Evolutionary conservation across 768 basidiomycete species (phyloP).

Genomic region (Grammothele lineata): DNA sequence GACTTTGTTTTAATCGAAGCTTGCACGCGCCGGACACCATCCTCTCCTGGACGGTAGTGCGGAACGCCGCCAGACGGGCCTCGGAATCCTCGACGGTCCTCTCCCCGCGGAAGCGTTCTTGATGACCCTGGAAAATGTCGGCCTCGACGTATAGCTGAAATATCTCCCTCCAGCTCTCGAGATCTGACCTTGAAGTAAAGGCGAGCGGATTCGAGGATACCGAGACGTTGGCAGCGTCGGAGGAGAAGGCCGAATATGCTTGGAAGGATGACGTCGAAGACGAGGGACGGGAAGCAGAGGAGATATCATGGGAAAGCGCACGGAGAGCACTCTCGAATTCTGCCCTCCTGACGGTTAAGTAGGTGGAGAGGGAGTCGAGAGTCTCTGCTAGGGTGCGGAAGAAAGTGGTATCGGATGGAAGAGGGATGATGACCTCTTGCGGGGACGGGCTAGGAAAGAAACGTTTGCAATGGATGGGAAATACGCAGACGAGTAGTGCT

Average conservation of each 20-base stretch:
- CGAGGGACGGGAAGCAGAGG: slow-evolving; percentile 28
- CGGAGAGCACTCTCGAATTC: slow-evolving; percentile 46
- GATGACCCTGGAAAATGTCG: slow-evolving; percentile 76
- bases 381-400: slow-evolving; percentile 66
- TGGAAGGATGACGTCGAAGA: slow-evolving; percentile 30
- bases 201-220: slow-evolving; percentile 15
- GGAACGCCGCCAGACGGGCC: slow-evolving; percentile 60
- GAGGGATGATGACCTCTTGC: slow-evolving; percentile 66
- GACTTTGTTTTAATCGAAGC: slow-evolving; percentile 44
- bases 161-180: slow-evolving; percentile 88
- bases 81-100: slow-evolving; percentile 68
- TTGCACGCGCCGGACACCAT: slow-evolving; percentile 43
- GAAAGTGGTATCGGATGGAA: slow-evolving; percentile 78
- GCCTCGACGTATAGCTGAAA: slow-evolving; percentile 84
- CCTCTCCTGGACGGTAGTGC: slow-evolving; percentile 45
- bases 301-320: slow-evolving; percentile 41
- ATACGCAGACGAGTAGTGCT: neutral
- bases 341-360: slow-evolving; percentile 48
- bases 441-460: neutral
- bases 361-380: slow-evolving; percentile 48
- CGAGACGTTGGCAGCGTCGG: slow-evolving; percentile 21
- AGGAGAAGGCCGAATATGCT: slow-evolving; percentile 25
- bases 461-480: neutral
- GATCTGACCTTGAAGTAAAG: slow-evolving; percentile 41
- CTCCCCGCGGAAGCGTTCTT: slow-evolving; percentile 65